phyloP scores from a whole-genome alignment of 2,329 filamentous ascomycete species.

The Hansfordia pulvinata region DNA sequence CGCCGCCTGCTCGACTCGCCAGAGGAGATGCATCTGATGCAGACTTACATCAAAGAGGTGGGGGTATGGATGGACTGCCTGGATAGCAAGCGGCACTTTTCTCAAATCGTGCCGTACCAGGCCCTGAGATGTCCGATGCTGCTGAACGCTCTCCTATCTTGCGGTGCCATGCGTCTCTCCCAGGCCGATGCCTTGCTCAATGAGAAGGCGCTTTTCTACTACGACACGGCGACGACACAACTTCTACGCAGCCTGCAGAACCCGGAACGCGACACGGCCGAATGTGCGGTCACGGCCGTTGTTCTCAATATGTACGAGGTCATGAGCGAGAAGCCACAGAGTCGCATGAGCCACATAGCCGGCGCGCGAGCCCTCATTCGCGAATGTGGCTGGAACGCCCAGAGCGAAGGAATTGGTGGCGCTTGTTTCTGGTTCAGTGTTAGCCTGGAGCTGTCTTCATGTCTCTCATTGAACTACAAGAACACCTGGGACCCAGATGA shows the following conservation, averaged over 20 bases:
- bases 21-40: slow-evolving; percentile 80
- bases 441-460: slow-evolving; percentile 79
- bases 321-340: slow-evolving; percentile 68
- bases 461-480: slow-evolving; percentile 76
- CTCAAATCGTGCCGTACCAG: slow-evolving; percentile 68
- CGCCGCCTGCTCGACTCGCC: slow-evolving; percentile 55
- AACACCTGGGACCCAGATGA: slow-evolving; percentile 81
- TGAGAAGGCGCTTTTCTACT: slow-evolving; percentile 70
- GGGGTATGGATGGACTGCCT: slow-evolving; percentile 91
- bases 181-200: slow-evolving; percentile 53
- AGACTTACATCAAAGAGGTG: slow-evolving; percentile 83
- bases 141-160: slow-evolving; percentile 77
- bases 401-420: slow-evolving; percentile 62
- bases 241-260: slow-evolving; percentile 69
- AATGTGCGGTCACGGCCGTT: slow-evolving; percentile 78
- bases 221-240: slow-evolving; percentile 71
- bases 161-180: slow-evolving; percentile 70
- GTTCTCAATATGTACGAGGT: slow-evolving; percentile 87
- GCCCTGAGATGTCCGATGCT: slow-evolving; percentile 77
- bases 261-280: slow-evolving; percentile 67
- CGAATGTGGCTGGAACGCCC: slow-evolving; percentile 80
- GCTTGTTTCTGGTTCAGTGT: slow-evolving; percentile 95
- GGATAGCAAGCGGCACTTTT: slow-evolving; percentile 77
- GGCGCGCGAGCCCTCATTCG: slow-evolving; percentile 77
- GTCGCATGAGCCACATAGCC: slow-evolving; percentile 81